Evolutionary conservation across 306 rosid species (phyloP).

Genomic region (Oxytropis ochrocephala): DNA sequence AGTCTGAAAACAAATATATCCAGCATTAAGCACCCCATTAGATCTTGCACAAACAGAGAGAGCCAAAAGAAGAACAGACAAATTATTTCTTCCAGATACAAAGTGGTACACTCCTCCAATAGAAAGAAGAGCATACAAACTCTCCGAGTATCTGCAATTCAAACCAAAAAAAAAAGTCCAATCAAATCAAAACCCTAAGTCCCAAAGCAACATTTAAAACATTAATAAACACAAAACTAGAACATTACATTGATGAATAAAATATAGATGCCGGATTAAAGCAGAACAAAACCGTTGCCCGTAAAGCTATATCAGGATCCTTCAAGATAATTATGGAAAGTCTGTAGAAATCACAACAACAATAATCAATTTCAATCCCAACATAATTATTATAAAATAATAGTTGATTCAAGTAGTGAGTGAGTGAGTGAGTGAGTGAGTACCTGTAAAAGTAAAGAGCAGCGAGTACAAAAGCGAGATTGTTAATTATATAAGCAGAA

Average conservation of each 20-base stretch:
- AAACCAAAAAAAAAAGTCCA: background rate
- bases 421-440: background rate
- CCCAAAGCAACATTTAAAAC: background rate
- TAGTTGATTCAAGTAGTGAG: background rate
- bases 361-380: background rate
- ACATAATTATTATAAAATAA: background rate
- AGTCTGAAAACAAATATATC: slow-evolving; percentile 81
- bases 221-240: background rate
- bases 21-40: slow-evolving; percentile 83
- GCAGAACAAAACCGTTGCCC: slow-evolving; percentile 87
- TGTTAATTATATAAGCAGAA: slow-evolving; percentile 61
- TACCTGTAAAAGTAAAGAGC: slow-evolving; percentile 60
- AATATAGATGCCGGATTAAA: slow-evolving; percentile 91
- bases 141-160: slow-evolving; percentile 69
- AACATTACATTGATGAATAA: slow-evolving; percentile 70
- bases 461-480: slow-evolving; percentile 58
- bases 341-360: slow-evolving; percentile 32
- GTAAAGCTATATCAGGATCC: slow-evolving; percentile 51
- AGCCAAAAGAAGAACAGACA: slow-evolving; percentile 56
- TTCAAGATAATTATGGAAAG: slow-evolving; percentile 60
- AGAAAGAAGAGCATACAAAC: slow-evolving; percentile 65
- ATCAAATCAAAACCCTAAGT: background rate
- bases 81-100: slow-evolving; percentile 35
- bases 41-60: slow-evolving; percentile 79
- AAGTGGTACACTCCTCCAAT: slow-evolving; percentile 82